phyloP scores from a whole-genome alignment of 495 filamentous ascomycete genomes.

The Podospora tetraspora region DNA sequence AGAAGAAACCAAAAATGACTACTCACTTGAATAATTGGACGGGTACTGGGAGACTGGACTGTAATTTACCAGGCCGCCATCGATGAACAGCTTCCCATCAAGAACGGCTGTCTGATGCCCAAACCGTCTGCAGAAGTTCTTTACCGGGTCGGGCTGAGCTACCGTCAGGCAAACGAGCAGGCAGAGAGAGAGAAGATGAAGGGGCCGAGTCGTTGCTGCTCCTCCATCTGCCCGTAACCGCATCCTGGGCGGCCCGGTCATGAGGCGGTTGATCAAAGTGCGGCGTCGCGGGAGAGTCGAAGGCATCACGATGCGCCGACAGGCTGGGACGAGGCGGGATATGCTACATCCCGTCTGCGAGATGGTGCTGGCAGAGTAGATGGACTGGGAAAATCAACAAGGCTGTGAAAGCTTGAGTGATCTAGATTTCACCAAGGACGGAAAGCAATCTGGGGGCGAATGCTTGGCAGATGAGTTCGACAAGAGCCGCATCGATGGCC shows the following conservation, averaged over 20 bases:
- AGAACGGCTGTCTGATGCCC: conserved; percentile 48
- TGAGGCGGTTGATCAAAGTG: not conserved
- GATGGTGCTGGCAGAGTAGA: not conserved
- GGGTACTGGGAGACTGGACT: conserved; percentile 41
- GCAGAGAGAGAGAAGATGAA: not conserved
- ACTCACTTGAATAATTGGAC: conserved; percentile 45
- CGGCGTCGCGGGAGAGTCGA: not conserved
- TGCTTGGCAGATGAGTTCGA: not conserved
- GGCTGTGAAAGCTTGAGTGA: not conserved
- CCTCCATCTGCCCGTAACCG: not conserved
- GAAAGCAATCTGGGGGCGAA: not conserved
- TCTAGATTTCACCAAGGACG: not conserved
- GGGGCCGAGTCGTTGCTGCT: not conserved
- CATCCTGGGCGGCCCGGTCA: not conserved
- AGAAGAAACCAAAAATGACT: not conserved
- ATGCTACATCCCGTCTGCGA: not conserved
- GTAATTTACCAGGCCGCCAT: conserved; percentile 49
- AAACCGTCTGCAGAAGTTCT: conserved; percentile 48
- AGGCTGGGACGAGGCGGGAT: not conserved
- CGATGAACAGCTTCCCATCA: conserved; percentile 48
- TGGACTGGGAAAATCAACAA: not conserved
- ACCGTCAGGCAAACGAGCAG: not conserved
- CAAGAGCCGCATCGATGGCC: not conserved
- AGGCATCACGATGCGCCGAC: not conserved
- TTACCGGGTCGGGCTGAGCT: conserved; percentile 36